A percentile compares a stretch with the other conserved stretches of the same genome.
Conservation (phyloP, 441 rosid genomes). For the Flueggea neowawraea region DNA sequence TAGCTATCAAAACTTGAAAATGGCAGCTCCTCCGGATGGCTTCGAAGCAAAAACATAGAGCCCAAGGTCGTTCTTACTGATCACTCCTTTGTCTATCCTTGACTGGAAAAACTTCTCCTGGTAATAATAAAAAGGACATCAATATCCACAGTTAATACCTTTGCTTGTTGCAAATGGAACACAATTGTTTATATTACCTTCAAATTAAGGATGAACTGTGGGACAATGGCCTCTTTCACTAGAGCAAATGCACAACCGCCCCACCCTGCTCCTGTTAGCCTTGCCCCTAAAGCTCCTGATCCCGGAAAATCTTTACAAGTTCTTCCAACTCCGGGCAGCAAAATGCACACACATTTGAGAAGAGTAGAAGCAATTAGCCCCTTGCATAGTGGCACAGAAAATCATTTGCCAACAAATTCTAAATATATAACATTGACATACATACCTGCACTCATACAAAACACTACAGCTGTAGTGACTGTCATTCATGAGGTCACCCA, state of each 20-base stretch:
- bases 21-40: slow-evolving; percentile 98
- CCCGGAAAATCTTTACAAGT: slow-evolving; percentile 60
- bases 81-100: slow-evolving; percentile 72
- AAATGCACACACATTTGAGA: slow-evolving; percentile 4
- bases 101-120: slow-evolving; percentile 86
- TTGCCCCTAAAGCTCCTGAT: slow-evolving; percentile 90
- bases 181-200: slow-evolving; percentile 40
- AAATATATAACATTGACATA: neutral
- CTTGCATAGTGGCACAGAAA: neutral
- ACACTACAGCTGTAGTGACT: slow-evolving; percentile 94
- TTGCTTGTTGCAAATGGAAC: neutral
- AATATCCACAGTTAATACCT: neutral
- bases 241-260: slow-evolving; percentile 96
- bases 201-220: slow-evolving; percentile 74
- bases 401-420: neutral
- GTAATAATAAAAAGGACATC: neutral
- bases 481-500: slow-evolving; percentile 82
- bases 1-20: slow-evolving; percentile 52
- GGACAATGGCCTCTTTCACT: slow-evolving; percentile 74
- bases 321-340: slow-evolving; percentile 98
- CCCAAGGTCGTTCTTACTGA: slow-evolving; percentile 68
- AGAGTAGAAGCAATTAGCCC: neutral
- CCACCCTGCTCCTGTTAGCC: slow-evolving; percentile 99
- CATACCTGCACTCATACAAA: slow-evolving; percentile 93
- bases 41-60: slow-evolving; percentile 94